phyloP scores from a whole-genome alignment of 2,329 filamentous ascomycete species.

The Cordyceps javanica region DNA sequence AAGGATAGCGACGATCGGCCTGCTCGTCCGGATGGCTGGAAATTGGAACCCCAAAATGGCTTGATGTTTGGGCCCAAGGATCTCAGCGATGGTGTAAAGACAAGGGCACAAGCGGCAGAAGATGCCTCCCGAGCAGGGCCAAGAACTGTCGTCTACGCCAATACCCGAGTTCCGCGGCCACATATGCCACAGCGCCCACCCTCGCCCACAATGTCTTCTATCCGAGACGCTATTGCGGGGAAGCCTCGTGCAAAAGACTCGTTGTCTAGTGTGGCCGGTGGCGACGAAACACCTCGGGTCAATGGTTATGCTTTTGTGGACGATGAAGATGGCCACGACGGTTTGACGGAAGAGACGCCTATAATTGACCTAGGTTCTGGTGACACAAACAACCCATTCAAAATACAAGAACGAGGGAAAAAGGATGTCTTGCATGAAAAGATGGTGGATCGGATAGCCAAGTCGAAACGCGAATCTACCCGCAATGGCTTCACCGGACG shows the following conservation, averaged over 20 bases:
- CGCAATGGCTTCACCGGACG: conserved; percentile 55
- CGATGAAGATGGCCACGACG: conserved; percentile 57
- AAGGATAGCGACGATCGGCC: conserved; percentile 64
- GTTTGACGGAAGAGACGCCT: conserved; percentile 23
- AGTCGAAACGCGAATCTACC: conserved; percentile 59
- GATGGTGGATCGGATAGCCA: conserved; percentile 77
- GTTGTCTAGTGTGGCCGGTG: conserved; percentile 50
- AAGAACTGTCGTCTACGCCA: conserved; percentile 72
- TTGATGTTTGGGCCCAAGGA: conserved; percentile 80
- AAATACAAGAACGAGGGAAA: conserved; percentile 64
- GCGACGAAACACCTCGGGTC: conserved; percentile 77
- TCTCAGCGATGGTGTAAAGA: conserved; percentile 53
- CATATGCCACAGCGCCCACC: conserved; percentile 44
- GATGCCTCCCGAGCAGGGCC: conserved; percentile 66
- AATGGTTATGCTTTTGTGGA: conserved; percentile 95
- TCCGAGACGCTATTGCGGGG: conserved; percentile 78
- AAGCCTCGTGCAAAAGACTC: conserved; percentile 56
- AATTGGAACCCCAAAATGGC: conserved; percentile 65
- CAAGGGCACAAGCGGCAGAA: conserved; percentile 62
- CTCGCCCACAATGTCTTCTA: conserved; percentile 77
- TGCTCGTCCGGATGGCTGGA: conserved; percentile 73
- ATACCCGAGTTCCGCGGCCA: conserved; percentile 67
- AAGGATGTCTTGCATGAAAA: conserved; percentile 78
- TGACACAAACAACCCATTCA: conserved; percentile 71
- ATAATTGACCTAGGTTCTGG: conserved; percentile 52